These are phyloP conservation scores for Trifolium pratense DNA, from an alignment of 306 rosid genomes.

Conservation along the genomic window DNA sequence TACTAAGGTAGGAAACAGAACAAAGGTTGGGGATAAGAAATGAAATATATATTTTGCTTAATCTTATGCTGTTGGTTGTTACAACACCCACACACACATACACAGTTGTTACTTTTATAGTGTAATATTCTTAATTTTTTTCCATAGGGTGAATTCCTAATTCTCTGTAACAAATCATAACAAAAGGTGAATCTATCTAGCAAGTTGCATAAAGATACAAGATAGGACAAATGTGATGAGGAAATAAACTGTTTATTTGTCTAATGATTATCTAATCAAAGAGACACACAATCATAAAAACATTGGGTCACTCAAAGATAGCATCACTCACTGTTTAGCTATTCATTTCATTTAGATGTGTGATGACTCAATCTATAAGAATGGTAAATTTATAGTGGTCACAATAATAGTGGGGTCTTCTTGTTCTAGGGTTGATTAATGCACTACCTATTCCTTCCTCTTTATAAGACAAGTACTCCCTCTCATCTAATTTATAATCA, in stretches of 20 bases:
- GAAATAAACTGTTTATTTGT: constrained; percentile 24
- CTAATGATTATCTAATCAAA: constrained; percentile 42
- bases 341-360: constrained; percentile 6
- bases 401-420: background rate
- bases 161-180: constrained; percentile 14
- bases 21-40: background rate
- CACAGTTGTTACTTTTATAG: constrained; percentile 31
- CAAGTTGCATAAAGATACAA: background rate
- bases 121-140: constrained; percentile 1
- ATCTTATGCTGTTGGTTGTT: constrained; percentile 35
- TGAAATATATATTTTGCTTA: background rate
- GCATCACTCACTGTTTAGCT: constrained; percentile 19
- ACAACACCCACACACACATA: constrained; percentile 33
- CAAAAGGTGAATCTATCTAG: constrained; percentile 39
- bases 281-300: constrained; percentile 22
- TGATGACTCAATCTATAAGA: background rate
- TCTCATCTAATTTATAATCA: no score
- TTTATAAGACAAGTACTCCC: no score
- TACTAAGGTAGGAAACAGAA: constrained; percentile 14
- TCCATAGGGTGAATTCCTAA: constrained; percentile 14
- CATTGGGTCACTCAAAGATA: background rate
- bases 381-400: constrained; percentile 36
- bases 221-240: constrained; percentile 32
- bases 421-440: background rate
- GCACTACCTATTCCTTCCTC: no score